A percentile compares a stretch with the other conserved stretches of the same genome.
These are phyloP conservation scores for Ascochyta fabae DNA, from an alignment of 2,329 filamentous ascomycete species.

Conservation along the genomic window DNA sequence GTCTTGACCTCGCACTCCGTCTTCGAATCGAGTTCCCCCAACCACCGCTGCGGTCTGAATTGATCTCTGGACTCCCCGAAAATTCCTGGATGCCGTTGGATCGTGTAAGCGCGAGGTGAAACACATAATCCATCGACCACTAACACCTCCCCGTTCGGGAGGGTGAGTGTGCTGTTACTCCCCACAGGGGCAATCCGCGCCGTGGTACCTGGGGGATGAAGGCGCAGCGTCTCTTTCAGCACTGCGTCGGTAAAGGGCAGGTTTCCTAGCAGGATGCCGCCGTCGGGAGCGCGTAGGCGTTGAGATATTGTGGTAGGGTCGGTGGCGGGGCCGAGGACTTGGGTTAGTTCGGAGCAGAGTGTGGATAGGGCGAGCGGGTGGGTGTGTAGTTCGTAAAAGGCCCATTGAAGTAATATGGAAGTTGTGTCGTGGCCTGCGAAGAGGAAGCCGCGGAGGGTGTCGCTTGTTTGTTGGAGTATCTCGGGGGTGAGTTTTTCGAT, in stretches of 20 bases:
- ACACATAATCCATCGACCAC: constrained; percentile 21
- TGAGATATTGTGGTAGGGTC: neutral
- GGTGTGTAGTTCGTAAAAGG: constrained; percentile 32
- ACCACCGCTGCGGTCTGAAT: constrained; percentile 31
- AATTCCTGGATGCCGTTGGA: constrained; percentile 23
- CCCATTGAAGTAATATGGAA: constrained; percentile 32
- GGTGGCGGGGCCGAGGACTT: neutral
- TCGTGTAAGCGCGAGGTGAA: constrained; percentile 21
- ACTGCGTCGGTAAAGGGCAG: constrained; percentile 54
- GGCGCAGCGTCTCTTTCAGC: constrained; percentile 53
- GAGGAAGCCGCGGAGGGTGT: constrained; percentile 45
- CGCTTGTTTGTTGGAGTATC: constrained; percentile 40
- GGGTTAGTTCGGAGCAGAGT: neutral
- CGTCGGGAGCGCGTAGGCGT: neutral
- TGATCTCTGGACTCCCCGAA: constrained; percentile 27
- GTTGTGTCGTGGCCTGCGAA: constrained; percentile 46
- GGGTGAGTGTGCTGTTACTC: constrained; percentile 17
- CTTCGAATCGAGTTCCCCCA: constrained; percentile 10
- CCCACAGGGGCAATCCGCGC: constrained; percentile 20
- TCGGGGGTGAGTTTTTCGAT: constrained; percentile 25
- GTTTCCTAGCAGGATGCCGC: constrained; percentile 14
- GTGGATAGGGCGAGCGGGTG: constrained; percentile 21
- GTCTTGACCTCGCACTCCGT: neutral
- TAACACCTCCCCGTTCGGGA: constrained; percentile 17
- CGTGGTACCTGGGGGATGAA: constrained; percentile 46